phyloP scores from a whole-genome alignment of 179 eudicot genomes.

The Monotropa hypopitys region DNA sequence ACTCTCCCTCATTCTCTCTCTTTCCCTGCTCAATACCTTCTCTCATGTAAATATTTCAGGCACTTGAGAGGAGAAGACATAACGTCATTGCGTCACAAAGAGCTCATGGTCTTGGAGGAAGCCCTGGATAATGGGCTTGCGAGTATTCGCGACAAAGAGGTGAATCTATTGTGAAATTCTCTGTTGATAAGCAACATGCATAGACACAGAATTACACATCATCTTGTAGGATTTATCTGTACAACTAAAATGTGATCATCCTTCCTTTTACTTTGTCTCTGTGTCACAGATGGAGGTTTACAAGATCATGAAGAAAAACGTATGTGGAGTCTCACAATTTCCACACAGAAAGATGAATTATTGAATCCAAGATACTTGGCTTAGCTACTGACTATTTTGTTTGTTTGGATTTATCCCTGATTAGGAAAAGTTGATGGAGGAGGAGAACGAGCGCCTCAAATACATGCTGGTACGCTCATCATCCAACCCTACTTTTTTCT shows the following conservation, averaged over 20 bases:
- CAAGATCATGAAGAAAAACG: slow-evolving; percentile 27
- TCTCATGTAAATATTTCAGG: slow-evolving; percentile 16
- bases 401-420: not conserved
- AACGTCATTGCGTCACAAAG: slow-evolving; percentile 34
- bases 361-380: not conserved
- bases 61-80: slow-evolving; percentile 68
- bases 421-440: slow-evolving; percentile 43
- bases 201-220: not conserved
- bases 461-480: slow-evolving; percentile 32
- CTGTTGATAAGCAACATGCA: not conserved
- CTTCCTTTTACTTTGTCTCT: not conserved
- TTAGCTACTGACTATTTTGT: not conserved
- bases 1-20: not conserved
- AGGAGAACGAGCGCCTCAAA: slow-evolving; percentile 38
- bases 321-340: slow-evolving; percentile 8
- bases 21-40: not conserved
- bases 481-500: not conserved
- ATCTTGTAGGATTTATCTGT: not conserved
- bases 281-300: slow-evolving; percentile 31
- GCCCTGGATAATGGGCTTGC: slow-evolving; percentile 53
- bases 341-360: not conserved
- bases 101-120: slow-evolving; percentile 45
- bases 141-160: slow-evolving; percentile 38
- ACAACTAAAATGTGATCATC: not conserved
- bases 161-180: not conserved